These are phyloP conservation scores for Thoreauomyces humboldtii DNA, from an alignment of 192 early-diverging fungal species.

Conservation along the genomic window DNA sequence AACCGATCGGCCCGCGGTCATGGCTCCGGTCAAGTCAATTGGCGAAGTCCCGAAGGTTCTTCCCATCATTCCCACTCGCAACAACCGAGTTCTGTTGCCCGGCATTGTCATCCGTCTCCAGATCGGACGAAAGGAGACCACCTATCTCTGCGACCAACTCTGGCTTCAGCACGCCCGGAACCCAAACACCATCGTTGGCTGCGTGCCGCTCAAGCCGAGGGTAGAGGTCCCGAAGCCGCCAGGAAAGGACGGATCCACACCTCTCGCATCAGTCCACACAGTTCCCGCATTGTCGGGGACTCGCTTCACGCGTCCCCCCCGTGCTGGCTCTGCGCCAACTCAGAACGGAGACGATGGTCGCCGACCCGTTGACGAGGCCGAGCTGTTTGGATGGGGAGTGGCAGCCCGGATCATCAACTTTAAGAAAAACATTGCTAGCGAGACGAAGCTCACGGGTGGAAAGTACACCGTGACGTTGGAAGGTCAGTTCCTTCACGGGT, in stretches of 20 bases:
- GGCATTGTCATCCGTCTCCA: slow-evolving; percentile 59
- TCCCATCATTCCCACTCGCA: slow-evolving; percentile 39
- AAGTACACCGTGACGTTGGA: slow-evolving; percentile 64
- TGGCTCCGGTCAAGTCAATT: too few relatives aligned
- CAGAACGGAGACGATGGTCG: slow-evolving; percentile 8
- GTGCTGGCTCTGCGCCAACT: not conserved
- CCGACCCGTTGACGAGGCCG: slow-evolving; percentile 48
- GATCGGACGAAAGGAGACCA: slow-evolving; percentile 55
- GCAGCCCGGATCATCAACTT: slow-evolving; percentile 36
- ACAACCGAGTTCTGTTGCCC: slow-evolving; percentile 58
- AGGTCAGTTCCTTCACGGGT: slow-evolving; percentile 38
- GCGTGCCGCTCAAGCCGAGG: slow-evolving; percentile 22
- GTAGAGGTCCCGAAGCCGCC: not conserved
- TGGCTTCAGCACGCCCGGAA: slow-evolving; percentile 28
- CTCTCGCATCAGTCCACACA: too few relatives aligned
- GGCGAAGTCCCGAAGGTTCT: slow-evolving; percentile 29
- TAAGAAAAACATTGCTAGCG: slow-evolving; percentile 23
- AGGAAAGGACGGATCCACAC: too few relatives aligned
- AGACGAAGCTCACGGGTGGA: slow-evolving; percentile 10
- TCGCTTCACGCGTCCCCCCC: not conserved
- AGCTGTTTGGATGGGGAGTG: slow-evolving; percentile 57
- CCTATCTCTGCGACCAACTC: slow-evolving; percentile 50
- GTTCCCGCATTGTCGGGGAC: too few relatives aligned
- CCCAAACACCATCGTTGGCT: slow-evolving; percentile 26
- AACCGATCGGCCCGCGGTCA: too few relatives aligned